A percentile compares a stretch with the other conserved stretches of the same genome.
Evolutionary conservation across 306 rosid species (phyloP).

Genomic region (Hippophae gyantsensis): DNA sequence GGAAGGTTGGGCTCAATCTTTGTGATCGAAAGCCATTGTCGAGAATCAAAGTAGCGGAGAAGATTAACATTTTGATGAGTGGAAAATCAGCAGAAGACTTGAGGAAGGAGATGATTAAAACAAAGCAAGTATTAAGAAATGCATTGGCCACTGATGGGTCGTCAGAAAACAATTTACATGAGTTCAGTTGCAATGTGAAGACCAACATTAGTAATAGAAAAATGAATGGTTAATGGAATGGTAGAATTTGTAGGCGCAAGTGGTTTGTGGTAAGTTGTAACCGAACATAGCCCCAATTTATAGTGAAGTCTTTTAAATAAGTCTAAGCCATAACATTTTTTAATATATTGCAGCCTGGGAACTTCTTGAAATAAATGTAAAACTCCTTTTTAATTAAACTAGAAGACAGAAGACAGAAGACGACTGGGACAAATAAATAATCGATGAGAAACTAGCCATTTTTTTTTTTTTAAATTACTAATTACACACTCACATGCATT

Average conservation of each 20-base stretch:
- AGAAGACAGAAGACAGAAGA: too few species aligned
- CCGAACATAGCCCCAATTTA: too few species aligned
- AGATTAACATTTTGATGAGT: conserved; percentile 18
- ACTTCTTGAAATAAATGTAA: too few species aligned
- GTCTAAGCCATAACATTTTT: too few species aligned
- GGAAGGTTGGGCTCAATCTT: conserved; percentile 27
- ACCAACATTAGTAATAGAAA: conserved; percentile 6
- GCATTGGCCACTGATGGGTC: conserved; percentile 10
- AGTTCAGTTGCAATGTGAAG: conserved; percentile 15
- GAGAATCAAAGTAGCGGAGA: conserved; percentile 18
- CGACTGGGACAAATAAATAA: too few species aligned
- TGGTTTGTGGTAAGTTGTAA: too few species aligned
- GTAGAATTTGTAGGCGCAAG: not conserved
- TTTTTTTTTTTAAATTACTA: too few species aligned
- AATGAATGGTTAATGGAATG: not conserved
- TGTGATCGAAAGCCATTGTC: conserved; percentile 17
- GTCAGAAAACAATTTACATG: conserved; percentile 12
- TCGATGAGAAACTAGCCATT: too few species aligned
- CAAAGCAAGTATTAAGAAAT: conserved; percentile 4
- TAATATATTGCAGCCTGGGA: too few species aligned
- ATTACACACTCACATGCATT: too few species aligned
- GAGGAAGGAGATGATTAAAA: conserved; percentile 14
- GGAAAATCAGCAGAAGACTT: conserved; percentile 13
- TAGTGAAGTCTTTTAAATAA: too few species aligned
- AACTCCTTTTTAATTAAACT: too few species aligned